These are phyloP conservation scores for Hypoxylon fragiforme DNA, from an alignment of 495 filamentous ascomycete species.

Conservation along the genomic window DNA sequence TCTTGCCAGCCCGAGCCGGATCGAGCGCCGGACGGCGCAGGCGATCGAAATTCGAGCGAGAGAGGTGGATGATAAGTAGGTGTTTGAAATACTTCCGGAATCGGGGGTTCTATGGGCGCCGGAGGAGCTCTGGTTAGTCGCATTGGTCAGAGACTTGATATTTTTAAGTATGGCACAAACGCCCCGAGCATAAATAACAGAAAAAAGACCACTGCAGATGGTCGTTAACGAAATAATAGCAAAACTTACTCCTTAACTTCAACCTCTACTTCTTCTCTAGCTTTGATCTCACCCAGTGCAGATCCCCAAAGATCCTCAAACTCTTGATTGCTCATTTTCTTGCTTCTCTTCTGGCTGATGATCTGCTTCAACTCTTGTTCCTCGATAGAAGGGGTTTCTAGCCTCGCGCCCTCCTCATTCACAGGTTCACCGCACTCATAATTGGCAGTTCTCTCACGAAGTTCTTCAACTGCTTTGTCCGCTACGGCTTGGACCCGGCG, in stretches of 20 bases:
- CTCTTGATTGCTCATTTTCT: slow-evolving; percentile 79
- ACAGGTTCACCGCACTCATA: slow-evolving; percentile 83
- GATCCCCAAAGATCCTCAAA: slow-evolving; percentile 91
- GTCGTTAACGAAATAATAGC: not conserved
- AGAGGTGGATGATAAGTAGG: slow-evolving; percentile 68
- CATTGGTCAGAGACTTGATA: slow-evolving; percentile 43
- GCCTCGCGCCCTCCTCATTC: slow-evolving; percentile 61
- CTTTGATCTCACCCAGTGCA: slow-evolving; percentile 82
- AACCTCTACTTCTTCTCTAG: slow-evolving; percentile 78
- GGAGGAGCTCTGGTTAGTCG: slow-evolving; percentile 79
- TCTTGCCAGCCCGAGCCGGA: slow-evolving; percentile 89
- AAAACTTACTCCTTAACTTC: slow-evolving; percentile 74
- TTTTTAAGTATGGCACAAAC: slow-evolving; percentile 32
- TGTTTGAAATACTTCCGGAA: slow-evolving; percentile 60
- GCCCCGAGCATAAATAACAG: slow-evolving; percentile 8
- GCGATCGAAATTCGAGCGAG: slow-evolving; percentile 83
- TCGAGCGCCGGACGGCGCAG: slow-evolving; percentile 86
- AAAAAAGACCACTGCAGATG: no score
- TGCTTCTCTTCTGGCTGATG: slow-evolving; percentile 70
- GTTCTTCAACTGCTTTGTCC: slow-evolving; percentile 82
- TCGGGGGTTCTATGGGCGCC: slow-evolving; percentile 69
- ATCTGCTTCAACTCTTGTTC: slow-evolving; percentile 77
- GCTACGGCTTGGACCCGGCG: slow-evolving; percentile 84
- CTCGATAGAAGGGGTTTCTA: slow-evolving; percentile 65
- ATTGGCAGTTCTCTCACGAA: slow-evolving; percentile 82